These are phyloP conservation scores for Schwanniomyces occidentalis DNA, from an alignment of 805 yeast species.

Conservation along the genomic window DNA sequence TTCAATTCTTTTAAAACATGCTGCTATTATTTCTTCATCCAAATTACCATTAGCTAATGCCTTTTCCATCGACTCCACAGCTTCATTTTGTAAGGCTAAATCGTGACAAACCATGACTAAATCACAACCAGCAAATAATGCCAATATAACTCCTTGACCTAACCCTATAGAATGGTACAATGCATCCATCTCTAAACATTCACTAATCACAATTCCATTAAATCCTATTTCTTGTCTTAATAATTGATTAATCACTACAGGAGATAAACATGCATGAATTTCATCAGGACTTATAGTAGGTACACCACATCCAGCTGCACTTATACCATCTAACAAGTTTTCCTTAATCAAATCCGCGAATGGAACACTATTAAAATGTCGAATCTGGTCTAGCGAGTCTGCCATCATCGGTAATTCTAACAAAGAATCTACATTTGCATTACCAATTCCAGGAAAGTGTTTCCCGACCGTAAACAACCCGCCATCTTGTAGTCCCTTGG, in stretches of 20 bases:
- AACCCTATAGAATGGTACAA: constrained; percentile 62
- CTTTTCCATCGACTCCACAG: constrained; percentile 43
- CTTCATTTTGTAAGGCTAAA: constrained; percentile 53
- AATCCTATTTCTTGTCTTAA: constrained; percentile 52
- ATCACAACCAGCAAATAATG: constrained; percentile 66
- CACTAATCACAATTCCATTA: constrained; percentile 58
- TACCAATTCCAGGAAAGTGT: constrained; percentile 69
- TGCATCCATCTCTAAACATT: constrained; percentile 65
- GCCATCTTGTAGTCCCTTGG: constrained; percentile 53
- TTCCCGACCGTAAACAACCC: constrained; percentile 58
- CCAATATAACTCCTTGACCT: constrained; percentile 64
- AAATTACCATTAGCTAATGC: constrained; percentile 42
- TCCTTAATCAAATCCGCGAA: constrained; percentile 48
- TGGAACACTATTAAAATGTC: constrained; percentile 50
- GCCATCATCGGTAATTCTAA: constrained; percentile 60
- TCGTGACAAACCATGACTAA: constrained; percentile 63
- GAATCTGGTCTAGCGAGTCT: constrained; percentile 54
- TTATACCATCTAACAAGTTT: constrained; percentile 51
- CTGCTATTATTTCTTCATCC: constrained; percentile 42
- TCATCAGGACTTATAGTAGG: constrained; percentile 62
- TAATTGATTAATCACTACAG: constrained; percentile 49
- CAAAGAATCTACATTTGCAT: constrained; percentile 57
- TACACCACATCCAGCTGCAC: constrained; percentile 66
- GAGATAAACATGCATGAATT: constrained; percentile 62
- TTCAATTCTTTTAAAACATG: constrained; percentile 45